Evolutionary conservation across 495 filamentous ascomycete genomes (phyloP).

Genomic region (Aspergillus hancockii): DNA sequence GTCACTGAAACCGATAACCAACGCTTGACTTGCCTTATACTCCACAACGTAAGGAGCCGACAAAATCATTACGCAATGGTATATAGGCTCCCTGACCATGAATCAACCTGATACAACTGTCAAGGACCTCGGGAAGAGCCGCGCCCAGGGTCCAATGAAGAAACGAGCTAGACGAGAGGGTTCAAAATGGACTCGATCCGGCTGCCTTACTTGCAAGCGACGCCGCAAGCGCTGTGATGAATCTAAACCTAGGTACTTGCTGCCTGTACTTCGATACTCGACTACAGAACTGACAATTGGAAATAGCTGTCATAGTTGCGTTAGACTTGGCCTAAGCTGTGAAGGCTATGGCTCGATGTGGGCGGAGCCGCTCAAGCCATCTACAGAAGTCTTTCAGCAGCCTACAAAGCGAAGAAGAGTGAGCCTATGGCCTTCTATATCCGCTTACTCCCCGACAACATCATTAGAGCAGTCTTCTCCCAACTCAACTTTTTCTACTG

Average conservation of each 20-base stretch:
- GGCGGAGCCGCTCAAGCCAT: conserved; percentile 40
- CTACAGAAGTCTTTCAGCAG: conserved; percentile 33
- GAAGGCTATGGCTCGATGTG: conserved; percentile 50
- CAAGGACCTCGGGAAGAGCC: background rate
- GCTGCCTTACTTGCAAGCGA: conserved; percentile 47
- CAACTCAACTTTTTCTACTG: conserved; percentile 4
- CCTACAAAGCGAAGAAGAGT: conserved; percentile 31
- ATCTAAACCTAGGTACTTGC: conserved; percentile 41
- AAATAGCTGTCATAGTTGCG: conserved; percentile 42
- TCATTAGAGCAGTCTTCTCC: conserved; percentile 16
- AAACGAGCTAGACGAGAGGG: conserved; percentile 35
- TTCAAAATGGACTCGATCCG: conserved; percentile 44
- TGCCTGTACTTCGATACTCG: background rate
- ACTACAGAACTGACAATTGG: background rate
- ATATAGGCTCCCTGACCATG: background rate
- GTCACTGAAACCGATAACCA: background rate
- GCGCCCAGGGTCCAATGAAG: conserved; percentile 16
- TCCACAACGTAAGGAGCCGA: too few relatives aligned
- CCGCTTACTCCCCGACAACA: conserved; percentile 20
- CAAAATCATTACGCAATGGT: background rate
- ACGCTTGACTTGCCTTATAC: background rate
- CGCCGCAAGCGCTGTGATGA: conserved; percentile 49
- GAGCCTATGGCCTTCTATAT: conserved; percentile 28
- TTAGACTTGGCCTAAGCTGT: conserved; percentile 39
- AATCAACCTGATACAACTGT: background rate